Evolutionary conservation across 176 grass and related monocot species (phyloP).

Genomic region (Phyllostachys edulis): DNA sequence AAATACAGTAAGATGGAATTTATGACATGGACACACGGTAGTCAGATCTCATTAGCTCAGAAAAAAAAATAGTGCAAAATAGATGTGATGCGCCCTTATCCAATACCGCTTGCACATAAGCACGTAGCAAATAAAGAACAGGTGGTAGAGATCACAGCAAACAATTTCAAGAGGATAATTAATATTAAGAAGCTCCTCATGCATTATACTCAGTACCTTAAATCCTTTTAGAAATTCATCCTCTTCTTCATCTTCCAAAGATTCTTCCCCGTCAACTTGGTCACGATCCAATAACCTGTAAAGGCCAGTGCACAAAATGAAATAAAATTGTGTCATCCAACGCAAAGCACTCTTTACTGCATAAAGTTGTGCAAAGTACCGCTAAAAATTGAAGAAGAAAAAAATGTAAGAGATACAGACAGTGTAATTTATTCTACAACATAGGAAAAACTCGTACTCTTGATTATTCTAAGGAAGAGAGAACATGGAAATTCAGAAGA

Average conservation of each 20-base stretch:
- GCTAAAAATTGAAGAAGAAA: not conserved
- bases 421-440: not conserved
- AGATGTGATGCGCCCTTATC: not conserved
- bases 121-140: not conserved
- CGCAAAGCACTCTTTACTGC: not conserved
- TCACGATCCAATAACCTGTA: constrained; percentile 89
- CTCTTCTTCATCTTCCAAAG: constrained; percentile 83
- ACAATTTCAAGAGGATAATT: constrained; percentile 24
- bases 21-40: not conserved
- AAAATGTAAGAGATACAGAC: not conserved
- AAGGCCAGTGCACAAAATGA: constrained; percentile 29
- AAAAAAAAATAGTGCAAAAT: not conserved
- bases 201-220: constrained; percentile 55
- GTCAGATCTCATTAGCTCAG: not conserved
- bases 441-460: not conserved
- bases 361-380: constrained; percentile 17
- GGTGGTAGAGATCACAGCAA: constrained; percentile 6
- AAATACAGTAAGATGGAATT: not conserved
- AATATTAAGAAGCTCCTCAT: constrained; percentile 19
- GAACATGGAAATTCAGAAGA: not conserved
- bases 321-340: constrained; percentile 10
- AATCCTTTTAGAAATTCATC: constrained; percentile 97
- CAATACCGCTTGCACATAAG: not conserved
- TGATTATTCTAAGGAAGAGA: constrained; percentile 1
- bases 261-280: constrained; percentile 77